Conservation (phyloP, 1,139 yeast genomes). For the Saccharomycopsis phalli region DNA sequence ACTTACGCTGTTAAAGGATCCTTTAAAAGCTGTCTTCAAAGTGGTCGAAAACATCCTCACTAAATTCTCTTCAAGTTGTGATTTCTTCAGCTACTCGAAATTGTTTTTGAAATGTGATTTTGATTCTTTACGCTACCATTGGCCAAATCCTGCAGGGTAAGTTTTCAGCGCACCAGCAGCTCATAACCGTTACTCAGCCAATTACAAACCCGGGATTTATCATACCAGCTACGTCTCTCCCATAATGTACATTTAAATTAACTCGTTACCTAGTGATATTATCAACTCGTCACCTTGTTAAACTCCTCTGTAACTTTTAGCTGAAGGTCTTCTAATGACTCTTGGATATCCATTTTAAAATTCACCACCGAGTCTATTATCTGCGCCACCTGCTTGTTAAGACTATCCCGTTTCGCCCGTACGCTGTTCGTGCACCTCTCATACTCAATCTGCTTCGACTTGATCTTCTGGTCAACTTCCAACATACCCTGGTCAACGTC, state of each 20-base stretch:
- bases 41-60: constrained; percentile 12
- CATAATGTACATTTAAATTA: neutral
- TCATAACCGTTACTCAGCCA: constrained; percentile 1
- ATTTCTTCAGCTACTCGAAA: neutral
- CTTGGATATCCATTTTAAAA: constrained; percentile 59
- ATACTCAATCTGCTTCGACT: constrained; percentile 46
- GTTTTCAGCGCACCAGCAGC: neutral
- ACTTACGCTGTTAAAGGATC: constrained; percentile 11
- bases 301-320: constrained; percentile 29
- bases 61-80: neutral
- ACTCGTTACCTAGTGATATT: neutral
- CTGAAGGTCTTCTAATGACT: constrained; percentile 48
- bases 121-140: constrained; percentile 10
- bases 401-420: constrained; percentile 37
- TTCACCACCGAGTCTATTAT: constrained; percentile 51
- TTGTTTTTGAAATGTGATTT: neutral
- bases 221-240: too few species aligned
- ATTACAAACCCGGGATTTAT: neutral
- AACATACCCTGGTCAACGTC: constrained; percentile 46
- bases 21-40: constrained; percentile 15
- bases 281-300: neutral
- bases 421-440: constrained; percentile 44
- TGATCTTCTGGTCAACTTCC: constrained; percentile 40
- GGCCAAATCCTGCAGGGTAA: constrained; percentile 3
- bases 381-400: constrained; percentile 46